Conservation (phyloP, 192 early-diverging fungal species). For the Backusella psychrophila region DNA sequence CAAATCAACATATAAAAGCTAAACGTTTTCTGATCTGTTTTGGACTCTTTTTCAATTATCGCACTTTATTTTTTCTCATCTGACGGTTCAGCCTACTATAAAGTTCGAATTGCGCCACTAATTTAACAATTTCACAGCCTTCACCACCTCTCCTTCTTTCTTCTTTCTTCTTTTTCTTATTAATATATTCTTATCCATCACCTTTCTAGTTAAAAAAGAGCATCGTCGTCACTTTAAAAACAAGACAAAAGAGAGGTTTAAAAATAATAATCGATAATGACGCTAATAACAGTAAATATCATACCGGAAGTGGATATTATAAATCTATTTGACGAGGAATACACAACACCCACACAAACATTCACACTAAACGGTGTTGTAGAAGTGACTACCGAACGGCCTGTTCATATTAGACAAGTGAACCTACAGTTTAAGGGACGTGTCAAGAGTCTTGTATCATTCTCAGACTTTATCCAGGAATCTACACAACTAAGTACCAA, state of each 20-base stretch:
- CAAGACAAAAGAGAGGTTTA: too few species aligned
- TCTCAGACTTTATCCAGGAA: not conserved
- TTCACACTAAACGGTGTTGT: not conserved
- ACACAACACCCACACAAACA: not conserved
- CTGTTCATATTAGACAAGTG: not conserved
- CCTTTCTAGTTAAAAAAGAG: too few species aligned
- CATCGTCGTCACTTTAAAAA: too few species aligned
- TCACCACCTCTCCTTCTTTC: not conserved
- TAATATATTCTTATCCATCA: too few species aligned
- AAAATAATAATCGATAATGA: not conserved
- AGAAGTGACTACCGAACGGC: not conserved
- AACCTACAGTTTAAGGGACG: not conserved
- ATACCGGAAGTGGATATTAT: conserved; percentile 12
- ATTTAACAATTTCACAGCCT: not conserved
- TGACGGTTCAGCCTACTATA: not conserved
- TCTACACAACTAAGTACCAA: not conserved
- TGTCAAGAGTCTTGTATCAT: not conserved
- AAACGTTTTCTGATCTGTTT: conserved; percentile 1
- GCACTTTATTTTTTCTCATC: not conserved
- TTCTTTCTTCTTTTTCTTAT: not conserved
- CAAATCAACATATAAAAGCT: not conserved
- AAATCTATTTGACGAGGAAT: not conserved
- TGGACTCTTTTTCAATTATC: not conserved
- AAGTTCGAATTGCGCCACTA: not conserved
- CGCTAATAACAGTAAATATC: not conserved